phyloP scores from a whole-genome alignment of 208 protist species.

The Phytomonas sp. region DNA sequence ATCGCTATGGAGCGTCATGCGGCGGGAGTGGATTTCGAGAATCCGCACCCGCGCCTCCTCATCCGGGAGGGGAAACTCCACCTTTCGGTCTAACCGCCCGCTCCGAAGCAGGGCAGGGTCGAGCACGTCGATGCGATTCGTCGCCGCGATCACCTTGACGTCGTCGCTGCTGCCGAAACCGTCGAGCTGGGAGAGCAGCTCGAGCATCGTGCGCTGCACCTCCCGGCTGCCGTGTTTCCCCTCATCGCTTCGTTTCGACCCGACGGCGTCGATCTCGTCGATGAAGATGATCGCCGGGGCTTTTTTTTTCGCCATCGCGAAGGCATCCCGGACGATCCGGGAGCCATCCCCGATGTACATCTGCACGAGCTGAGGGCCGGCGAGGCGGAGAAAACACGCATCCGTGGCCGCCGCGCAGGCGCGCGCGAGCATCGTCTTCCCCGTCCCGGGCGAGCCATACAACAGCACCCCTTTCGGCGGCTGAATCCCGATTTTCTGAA shows the following conservation, averaged over 20 bases:
- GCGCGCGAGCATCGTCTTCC: constrained; percentile 96
- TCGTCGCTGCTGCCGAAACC: constrained; percentile 96
- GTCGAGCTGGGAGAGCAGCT: constrained; percentile 99
- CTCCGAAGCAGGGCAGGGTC: constrained; percentile 99
- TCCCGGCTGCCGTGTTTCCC: constrained; percentile 97
- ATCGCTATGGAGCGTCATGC: constrained; percentile 94
- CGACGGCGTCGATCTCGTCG: constrained; percentile 99
- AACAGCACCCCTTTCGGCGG: constrained; percentile 98
- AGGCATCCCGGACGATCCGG: constrained; percentile 99
- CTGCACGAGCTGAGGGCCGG: constrained; percentile 98
- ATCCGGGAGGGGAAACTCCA: constrained; percentile 99
- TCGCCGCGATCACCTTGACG: constrained; percentile 99
- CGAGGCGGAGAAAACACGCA: constrained; percentile 99
- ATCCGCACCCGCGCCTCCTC: constrained; percentile 97
- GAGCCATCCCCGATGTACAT: constrained; percentile 98
- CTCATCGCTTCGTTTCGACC: constrained; percentile 97
- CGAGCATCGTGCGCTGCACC: constrained; percentile 99
- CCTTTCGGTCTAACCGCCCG: constrained; percentile 99
- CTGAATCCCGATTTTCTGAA: constrained; percentile 98
- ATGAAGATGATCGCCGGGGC: constrained; percentile 99
- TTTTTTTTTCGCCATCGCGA: constrained; percentile 99
- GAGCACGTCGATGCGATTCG: constrained; percentile 99
- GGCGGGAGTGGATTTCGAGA: constrained; percentile 98
- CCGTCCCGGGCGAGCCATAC: constrained; percentile 98
- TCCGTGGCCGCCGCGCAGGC: constrained; percentile 99